Conservation (phyloP, 2,329 filamentous ascomycete species). For the Endoconidiophora laricicola region DNA sequence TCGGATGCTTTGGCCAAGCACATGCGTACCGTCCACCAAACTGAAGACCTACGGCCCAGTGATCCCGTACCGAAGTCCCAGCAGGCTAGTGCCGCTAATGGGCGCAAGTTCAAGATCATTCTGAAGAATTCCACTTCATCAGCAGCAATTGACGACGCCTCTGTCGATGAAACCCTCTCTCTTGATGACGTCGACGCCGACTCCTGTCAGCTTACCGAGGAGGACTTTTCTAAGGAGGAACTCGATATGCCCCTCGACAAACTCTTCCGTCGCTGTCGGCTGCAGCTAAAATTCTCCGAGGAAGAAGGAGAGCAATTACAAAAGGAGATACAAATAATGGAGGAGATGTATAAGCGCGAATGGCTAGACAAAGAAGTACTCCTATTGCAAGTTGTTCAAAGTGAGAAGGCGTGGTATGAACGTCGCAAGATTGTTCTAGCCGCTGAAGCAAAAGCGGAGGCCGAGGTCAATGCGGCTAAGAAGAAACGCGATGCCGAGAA, state of each 20-base stretch:
- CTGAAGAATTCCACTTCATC: constrained; percentile 45
- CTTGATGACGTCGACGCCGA: constrained; percentile 32
- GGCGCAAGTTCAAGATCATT: constrained; percentile 43
- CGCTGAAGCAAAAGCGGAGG: constrained; percentile 19
- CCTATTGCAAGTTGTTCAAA: constrained; percentile 52
- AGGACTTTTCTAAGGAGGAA: constrained; percentile 51
- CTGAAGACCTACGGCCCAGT: constrained; percentile 71
- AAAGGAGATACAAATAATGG: constrained; percentile 47
- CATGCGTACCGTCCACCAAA: constrained; percentile 93
- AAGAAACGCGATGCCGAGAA: constrained; percentile 5
- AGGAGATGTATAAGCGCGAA: constrained; percentile 50
- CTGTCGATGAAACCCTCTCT: constrained; percentile 34
- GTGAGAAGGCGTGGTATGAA: constrained; percentile 49
- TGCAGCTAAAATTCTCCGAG: constrained; percentile 57
- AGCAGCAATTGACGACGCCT: constrained; percentile 35
- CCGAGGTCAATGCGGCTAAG: constrained; percentile 15
- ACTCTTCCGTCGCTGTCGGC: constrained; percentile 50
- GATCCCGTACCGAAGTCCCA: constrained; percentile 45
- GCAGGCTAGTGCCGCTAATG: constrained; percentile 20
- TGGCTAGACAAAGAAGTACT: constrained; percentile 70
- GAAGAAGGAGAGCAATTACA: constrained; percentile 47
- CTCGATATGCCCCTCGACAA: constrained; percentile 40
- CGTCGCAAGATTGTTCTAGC: constrained; percentile 34
- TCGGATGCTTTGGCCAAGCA: constrained; percentile 95
- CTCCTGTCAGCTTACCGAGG: constrained; percentile 38